Base-by-base conservation (phyloP, 495 filamentous ascomycete genomes). In the Aspergillus asperescens region DNA sequence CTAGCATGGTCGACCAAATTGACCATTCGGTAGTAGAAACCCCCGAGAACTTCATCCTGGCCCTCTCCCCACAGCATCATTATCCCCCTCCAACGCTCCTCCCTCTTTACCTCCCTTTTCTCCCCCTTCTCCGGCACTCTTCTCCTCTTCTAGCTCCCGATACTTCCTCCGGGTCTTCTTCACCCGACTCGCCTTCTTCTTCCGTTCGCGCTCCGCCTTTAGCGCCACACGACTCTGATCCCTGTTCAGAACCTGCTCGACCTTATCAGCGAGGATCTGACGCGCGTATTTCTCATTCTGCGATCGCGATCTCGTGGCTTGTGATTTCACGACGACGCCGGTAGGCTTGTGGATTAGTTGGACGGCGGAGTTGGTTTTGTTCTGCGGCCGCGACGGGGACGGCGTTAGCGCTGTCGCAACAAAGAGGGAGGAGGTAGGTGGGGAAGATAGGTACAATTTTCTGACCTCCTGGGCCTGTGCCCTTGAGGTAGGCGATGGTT, bases 281-380 rank as follows among this genome's bases (percentile, higher is more conserved):
- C 91, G 80, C 15, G 93, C 93, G 34, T 89, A 85, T 73, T 87
- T 92, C 48, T 90, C 84, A 67, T 98, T 98, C 69, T 96, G 90
- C 22, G 77, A 76, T 28, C 88, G 83, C 0, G 88, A 93, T 16
- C 93, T 84, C 4, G 94, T 96, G 5, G 83, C 89, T 69, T 98
- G 93, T 34, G 78, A 90, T 68, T 98, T 98, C 9, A 97, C 74
- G 19, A 96, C 90, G 23, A 95, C 70, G 42, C 91, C 91, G 7
- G 90, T 92, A 12, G 91, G 89, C 18, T 87, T 69, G 71, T 98
- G 93, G 50, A 82, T 91, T 22, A 98, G 77, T 63, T 98, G 94
- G 32, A 97, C 93, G 40, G 93, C 93, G 7, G 89, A 96, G 57
- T 83, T 84, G 19, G 93, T 97, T 85, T 98, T 98, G 73, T 98